Evolutionary conservation across 805 yeast genomes (phyloP), one percentile per base, ranked within the genome.

Genomic region (Candida verbasci): DNA sequence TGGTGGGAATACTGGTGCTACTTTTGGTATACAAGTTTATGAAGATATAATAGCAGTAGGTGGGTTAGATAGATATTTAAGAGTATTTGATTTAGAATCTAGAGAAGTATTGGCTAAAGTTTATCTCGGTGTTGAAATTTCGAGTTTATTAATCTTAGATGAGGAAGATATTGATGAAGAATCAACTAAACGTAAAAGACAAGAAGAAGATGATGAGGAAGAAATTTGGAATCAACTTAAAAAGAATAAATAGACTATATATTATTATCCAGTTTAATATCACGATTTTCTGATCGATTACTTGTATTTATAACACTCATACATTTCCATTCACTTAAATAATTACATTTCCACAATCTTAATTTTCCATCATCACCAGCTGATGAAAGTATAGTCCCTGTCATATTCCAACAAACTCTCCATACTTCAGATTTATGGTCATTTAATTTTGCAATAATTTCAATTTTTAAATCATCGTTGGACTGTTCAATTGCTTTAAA

Each of bases 301-400:
- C 56, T 51, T 17, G 56, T 52, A 38, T 52, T 55, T 33, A 48
- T 57, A 10, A 87, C 89, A 43, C 96, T 86, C 78, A 91, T 79
- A 56, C 96, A 88, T 60, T 83, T 87, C 74, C 88, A 93, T 51
- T 85, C 86, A 49, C 84, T 85, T 40, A 82, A 74, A 55, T 84
- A 86, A 24, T 86, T 78, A 17, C 95, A 75, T 60, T 91, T 93
- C 95, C 97, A 93, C 46, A 93, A 70, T 48, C 96, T 68, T 5
- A 91, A 81, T 45, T 82, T 80, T 3, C 97, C 97, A 55, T 93
- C 97, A 53, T 89, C 97, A 14, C 98, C 97, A 5, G 97, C 87
- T 31, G 93, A 82, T 47, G 96, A 84, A 43, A 93, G 63, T 4
- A 93, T 80, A 0, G 97, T 86, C 4, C 97, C 97, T 0, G 97